Evolutionary conservation across 2,329 filamentous ascomycete genomes (phyloP), one percentile per base, ranked within the genome.

Genomic region (Penicillium sp.): DNA sequence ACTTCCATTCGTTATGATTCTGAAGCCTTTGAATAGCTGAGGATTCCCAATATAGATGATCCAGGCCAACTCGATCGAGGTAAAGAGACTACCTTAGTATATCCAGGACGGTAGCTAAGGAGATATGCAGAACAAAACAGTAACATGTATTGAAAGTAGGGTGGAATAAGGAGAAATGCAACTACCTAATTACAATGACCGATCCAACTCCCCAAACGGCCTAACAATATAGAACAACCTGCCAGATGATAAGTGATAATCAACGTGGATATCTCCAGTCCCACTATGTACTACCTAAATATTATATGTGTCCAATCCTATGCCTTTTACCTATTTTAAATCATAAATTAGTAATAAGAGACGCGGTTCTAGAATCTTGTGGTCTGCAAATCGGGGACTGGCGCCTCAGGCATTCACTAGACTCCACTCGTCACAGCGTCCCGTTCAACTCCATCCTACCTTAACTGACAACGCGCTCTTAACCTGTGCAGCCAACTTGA

Each of bases 351-450:
- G 4, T 4, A 32, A n/a, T n/a, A 32, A 13, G 3, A 6, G 6
- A 14, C n/a, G n/a, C 8, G 9, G 7, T 18, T 34, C 14, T 34
- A 18, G 4, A 9, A 10, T 10, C 8, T 18, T 34, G 2, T 18
- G 10, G 14, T 34, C 8, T 18, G 8, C 6, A n/a, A 37, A 11
- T 37, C 24, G 10, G 11, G 20, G 20, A 3, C 1, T 18, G 16
- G 13, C 52, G 53, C 53, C 53, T 56, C 24, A 56, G 53, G 53
- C 52, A 37, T 51, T 27, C 23, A 29, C 31, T 36, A 56, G 52
- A 51, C 49, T 55, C 55, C 53, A 56, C 53, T 57, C 46, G 47
- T 53, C 45, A 52, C 46, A 44, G 47, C 42, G 37, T 42, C 42
- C 50, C 42, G 37, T 42, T 40, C 40, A 40, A 39, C 42, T 41